These are phyloP conservation scores for Leccinum broughii DNA, from an alignment of 768 basidiomycete species.

Conservation along the genomic window DNA sequence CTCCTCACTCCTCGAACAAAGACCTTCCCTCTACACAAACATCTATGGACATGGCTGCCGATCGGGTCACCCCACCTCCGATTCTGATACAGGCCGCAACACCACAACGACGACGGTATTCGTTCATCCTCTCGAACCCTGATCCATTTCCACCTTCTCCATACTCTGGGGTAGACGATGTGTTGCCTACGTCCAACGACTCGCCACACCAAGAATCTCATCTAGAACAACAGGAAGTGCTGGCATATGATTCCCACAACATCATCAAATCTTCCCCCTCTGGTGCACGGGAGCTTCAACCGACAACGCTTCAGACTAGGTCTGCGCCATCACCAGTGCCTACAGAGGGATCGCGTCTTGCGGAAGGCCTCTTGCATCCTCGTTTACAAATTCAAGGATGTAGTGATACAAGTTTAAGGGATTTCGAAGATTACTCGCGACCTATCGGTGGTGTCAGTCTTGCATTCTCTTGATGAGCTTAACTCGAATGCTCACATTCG, in stretches of 20 bases:
- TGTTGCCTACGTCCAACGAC: neutral
- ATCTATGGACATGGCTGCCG: constrained; percentile 10
- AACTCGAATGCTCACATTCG: neutral
- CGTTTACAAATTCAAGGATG: constrained; percentile 24
- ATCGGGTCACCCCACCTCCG: constrained; percentile 16
- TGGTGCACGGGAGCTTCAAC: neutral
- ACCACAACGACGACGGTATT: constrained; percentile 23
- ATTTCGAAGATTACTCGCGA: constrained; percentile 36
- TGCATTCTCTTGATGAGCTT: neutral
- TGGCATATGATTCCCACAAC: neutral
- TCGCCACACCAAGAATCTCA: neutral
- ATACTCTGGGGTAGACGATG: constrained; percentile 6
- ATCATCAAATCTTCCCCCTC: neutral
- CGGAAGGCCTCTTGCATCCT: constrained; percentile 23
- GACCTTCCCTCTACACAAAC: constrained; percentile 20
- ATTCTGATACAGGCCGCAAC: constrained; percentile 18
- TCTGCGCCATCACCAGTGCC: constrained; percentile 24
- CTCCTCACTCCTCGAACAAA: constrained; percentile 27
- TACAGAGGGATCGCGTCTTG: constrained; percentile 29
- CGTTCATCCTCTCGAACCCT: constrained; percentile 35
- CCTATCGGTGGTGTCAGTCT: constrained; percentile 33
- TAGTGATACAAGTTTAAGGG: constrained; percentile 31
- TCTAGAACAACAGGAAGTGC: constrained; percentile 2
- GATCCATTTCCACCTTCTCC: constrained; percentile 28
- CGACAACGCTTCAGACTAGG: constrained; percentile 2